Base-by-base conservation (phyloP, 192 early-diverging fungal genomes). In the Rhizophagus prolifer region DNA sequence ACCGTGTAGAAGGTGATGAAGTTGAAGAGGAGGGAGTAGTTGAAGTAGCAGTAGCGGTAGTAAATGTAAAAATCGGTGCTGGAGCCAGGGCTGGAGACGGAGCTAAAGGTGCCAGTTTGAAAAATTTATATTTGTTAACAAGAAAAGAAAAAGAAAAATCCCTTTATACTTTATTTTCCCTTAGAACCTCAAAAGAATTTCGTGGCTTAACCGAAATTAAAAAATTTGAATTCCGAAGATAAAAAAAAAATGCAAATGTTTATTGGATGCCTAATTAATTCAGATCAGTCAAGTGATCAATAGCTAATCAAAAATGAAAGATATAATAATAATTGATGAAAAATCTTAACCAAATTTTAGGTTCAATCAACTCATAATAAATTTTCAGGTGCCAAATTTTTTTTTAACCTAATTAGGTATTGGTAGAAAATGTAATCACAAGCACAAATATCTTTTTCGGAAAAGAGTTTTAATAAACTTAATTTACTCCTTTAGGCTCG, bases 101-200 rank as follows among this genome's bases (percentile, higher is more conserved):
- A 69, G 34, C 67, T 69, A 69, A n/a, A n/a, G 67, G 67, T 46
- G 67, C 67, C 67, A 36, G 67, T 36, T 69, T 69, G 67, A 36
- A 30, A 2, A 28, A 28, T 64, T 64, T 19, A 38, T 54, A 21
- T 54, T 54, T 21, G 50, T 54, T 54, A 54, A 21, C 50, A 21
- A 14, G 3, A 16, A 19, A 54, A 5, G 4, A 54, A 54, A 54
- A 19, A 21, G 6, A 54, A 54, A 50, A 44, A 0, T 44, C 2
- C 4, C 21, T 54, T 54, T 54, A 54, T 54, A 54, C 50, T 54
- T 54, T 54, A 54, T 54, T 54, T 54, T 54, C 50, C 50, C 19
- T 54, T 54, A 54, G 50, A 54, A 54, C 50, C 50, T 54, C 19
- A 54, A 54, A 44, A 44, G 41, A 44, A 44, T 21, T 54, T 54